Conservation (phyloP, 768 basidiomycete species). For the Suillus occidentalis region DNA sequence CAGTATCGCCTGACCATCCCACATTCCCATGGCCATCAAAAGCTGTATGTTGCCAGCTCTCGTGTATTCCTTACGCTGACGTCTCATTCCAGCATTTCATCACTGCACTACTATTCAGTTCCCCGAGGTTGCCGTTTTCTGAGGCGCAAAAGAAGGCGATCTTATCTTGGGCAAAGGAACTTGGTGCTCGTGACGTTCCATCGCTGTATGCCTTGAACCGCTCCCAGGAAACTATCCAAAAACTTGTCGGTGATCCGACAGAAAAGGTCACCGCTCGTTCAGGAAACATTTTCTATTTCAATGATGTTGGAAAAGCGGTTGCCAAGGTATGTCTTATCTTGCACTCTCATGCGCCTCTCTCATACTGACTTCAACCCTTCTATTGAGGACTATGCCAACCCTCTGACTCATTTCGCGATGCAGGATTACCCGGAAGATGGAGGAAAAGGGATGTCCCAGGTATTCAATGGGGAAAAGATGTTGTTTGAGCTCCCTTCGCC, state of each 20-base stretch:
- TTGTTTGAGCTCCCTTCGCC: slow-evolving; percentile 26
- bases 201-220: slow-evolving; percentile 24
- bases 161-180: no score
- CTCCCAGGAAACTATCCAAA: slow-evolving; percentile 15
- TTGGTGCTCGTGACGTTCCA: no score
- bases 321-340: slow-evolving; percentile 16
- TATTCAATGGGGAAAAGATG: slow-evolving; percentile 33
- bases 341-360: not conserved
- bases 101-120: no score
- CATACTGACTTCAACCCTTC: not conserved
- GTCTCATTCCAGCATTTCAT: no score
- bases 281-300: slow-evolving; percentile 30
- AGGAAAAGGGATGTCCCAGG: slow-evolving; percentile 19
- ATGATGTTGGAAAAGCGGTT: slow-evolving; percentile 12
- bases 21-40: no score
- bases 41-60: no score
- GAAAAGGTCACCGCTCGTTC: slow-evolving; percentile 18
- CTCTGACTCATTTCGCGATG: slow-evolving; percentile 20
- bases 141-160: no score
- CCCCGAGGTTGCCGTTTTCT: no score
- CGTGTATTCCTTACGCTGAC: no score
- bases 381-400: slow-evolving; percentile 29
- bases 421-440: slow-evolving; percentile 30
- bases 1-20: no score
- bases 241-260: slow-evolving; percentile 24